Evolutionary conservation across 2,329 filamentous ascomycete species (phyloP), one percentile per base, ranked within the genome.

Genomic region (Parastagonospora avenae): DNA sequence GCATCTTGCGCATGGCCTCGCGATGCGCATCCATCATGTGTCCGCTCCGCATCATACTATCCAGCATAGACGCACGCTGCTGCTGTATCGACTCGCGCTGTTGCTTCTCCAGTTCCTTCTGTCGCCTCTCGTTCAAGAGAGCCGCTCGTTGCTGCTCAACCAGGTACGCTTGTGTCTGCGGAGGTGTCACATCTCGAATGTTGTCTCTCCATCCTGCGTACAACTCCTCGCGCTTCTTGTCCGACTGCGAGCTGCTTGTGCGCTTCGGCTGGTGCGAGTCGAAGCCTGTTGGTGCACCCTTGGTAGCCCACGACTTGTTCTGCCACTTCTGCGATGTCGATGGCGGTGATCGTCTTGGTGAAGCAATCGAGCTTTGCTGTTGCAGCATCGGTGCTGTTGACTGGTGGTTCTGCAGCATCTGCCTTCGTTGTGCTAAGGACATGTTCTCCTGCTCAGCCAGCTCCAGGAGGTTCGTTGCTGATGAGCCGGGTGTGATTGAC

Each of bases 1-100:
- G 92, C 86, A 97, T 89, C 70, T 81, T 86, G 56, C 89, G 81
- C 83, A 97, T 82, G 1, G 88, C 90, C 57, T 92, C 88, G 15
- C 88, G 82, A 71, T 97, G 92, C 16, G 87, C 82, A 39, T 90
- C 88, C 44, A 89, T 79, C 78, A 96, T 83, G 57, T 89, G 85
- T 0, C 87, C 87, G 12, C 84, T 85, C 46, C 90, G 81, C 89
- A 95, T 94, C 58, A 85, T 82, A 70, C 88, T 85, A 58, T 91
- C 88, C 63, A 91, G 86, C 32, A 81, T 80, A 42, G 82, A 82
- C 11, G 90, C 85, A 5, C 80, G 78, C 46, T 82, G 78, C 56
- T 85, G 80, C 57, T 81, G 82, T 42, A 82, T 83, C 36, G 79
- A 75, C 48, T 80, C 79, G 60, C 85, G 82, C 63, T 81, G 77